These are phyloP conservation scores for Fusarium luffae DNA, from an alignment of 2,329 filamentous ascomycete genomes.

Conservation along the genomic window DNA sequence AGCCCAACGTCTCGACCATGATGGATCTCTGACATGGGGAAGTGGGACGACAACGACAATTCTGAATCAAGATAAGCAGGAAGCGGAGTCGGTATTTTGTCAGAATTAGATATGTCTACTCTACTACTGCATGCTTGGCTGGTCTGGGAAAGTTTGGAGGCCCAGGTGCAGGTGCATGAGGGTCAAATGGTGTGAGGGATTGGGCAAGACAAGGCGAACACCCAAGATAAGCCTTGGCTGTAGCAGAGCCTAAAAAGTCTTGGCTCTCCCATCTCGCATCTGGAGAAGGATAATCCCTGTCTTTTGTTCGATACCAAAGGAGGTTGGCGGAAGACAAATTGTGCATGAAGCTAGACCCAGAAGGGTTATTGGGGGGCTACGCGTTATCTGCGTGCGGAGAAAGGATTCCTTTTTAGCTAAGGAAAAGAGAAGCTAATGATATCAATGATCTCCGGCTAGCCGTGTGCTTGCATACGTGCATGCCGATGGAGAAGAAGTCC, in stretches of 20 bases:
- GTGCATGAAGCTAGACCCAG: conserved; percentile 32
- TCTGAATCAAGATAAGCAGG: conserved; percentile 23
- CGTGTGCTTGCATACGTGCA: neutral
- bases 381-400: conserved; percentile 39
- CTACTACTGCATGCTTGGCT: neutral
- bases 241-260: neutral
- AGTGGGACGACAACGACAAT: conserved; percentile 16
- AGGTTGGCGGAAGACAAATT: conserved; percentile 35
- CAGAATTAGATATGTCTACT: conserved; percentile 1
- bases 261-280: conserved; percentile 12
- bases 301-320: conserved; percentile 29
- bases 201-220: conserved; percentile 7
- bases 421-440: conserved; percentile 7
- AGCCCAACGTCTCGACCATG: conserved; percentile 23
- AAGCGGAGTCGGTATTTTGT: conserved; percentile 13
- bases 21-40: conserved; percentile 24
- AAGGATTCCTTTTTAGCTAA: neutral
- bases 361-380: neutral
- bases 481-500: neutral
- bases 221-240: conserved; percentile 17
- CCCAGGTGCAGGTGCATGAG: neutral
- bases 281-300: conserved; percentile 13
- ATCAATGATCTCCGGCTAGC: conserved; percentile 26
- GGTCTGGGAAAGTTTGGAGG: neutral
- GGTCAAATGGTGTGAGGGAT: conserved; percentile 24